Percentiles rank a stretch among this genome's conserved stretches.
These are phyloP conservation scores for Collybiopsis luxurians DNA, from an alignment of 768 basidiomycete genomes.

Conservation along the genomic window DNA sequence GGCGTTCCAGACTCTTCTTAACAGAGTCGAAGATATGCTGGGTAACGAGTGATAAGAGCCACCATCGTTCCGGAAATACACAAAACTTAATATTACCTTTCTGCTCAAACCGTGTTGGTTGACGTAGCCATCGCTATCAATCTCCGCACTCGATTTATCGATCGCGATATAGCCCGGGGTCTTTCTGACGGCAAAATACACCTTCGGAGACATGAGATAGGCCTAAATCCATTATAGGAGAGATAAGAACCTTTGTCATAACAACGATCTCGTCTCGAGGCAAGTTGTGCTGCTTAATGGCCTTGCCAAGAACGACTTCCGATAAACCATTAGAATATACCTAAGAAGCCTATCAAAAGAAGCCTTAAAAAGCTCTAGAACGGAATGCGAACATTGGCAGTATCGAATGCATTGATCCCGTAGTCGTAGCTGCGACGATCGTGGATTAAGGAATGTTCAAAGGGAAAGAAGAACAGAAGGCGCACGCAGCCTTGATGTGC, in stretches of 20 bases:
- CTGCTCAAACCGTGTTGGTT: constrained; percentile 29
- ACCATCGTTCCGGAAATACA: too few relatives aligned
- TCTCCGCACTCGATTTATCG: background rate
- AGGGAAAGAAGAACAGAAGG: background rate
- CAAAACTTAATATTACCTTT: constrained; percentile 26
- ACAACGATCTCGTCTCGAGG: constrained; percentile 78
- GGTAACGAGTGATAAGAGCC: background rate
- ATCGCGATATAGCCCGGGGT: constrained; percentile 6
- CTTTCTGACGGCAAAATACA: constrained; percentile 28
- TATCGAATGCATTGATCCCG: constrained; percentile 66
- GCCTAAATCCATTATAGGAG: background rate
- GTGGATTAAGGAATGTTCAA: background rate
- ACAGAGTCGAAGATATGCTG: constrained; percentile 51
- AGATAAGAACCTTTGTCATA: constrained; percentile 61
- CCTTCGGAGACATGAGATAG: constrained; percentile 29
- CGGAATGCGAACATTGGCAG: constrained; percentile 38
- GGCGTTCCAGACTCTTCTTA: constrained; percentile 39
- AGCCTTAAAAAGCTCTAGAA: background rate
- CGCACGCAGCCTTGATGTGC: constrained; percentile 49
- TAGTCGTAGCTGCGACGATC: constrained; percentile 54
- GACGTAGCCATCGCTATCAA: constrained; percentile 4
- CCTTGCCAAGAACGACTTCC: constrained; percentile 68
- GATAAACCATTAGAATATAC: constrained; percentile 65
- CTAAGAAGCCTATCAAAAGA: constrained; percentile 24
- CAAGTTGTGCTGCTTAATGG: constrained; percentile 61